These are phyloP conservation scores for Phytophthora colocasiae DNA, from an alignment of 352 stramenopile species.

Conservation along the genomic window DNA sequence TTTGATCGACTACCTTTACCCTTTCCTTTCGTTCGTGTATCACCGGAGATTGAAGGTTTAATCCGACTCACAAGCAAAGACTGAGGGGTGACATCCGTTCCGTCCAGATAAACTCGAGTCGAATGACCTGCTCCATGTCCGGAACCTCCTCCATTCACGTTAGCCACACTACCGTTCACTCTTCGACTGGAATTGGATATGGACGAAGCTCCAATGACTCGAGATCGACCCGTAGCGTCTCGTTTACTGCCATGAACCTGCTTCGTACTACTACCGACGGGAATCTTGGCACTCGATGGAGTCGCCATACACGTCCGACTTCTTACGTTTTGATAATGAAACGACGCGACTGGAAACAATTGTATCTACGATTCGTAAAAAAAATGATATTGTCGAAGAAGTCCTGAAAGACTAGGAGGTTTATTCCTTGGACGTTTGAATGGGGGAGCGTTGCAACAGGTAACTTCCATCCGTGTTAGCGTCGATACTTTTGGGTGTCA, in stretches of 20 bases:
- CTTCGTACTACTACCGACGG: conserved; percentile 43
- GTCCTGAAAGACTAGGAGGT: background rate
- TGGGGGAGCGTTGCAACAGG: conserved; percentile 24
- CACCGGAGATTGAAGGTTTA: conserved; percentile 56
- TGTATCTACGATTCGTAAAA: too few species aligned
- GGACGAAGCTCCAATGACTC: conserved; percentile 62
- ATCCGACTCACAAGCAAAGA: conserved; percentile 79
- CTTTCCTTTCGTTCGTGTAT: conserved; percentile 30
- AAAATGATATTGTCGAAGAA: too few species aligned
- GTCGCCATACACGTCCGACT: conserved; percentile 46
- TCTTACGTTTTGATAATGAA: too few species aligned
- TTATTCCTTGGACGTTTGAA: conserved; percentile 9
- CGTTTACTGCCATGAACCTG: conserved; percentile 52
- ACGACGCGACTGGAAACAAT: too few species aligned
- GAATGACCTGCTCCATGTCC: conserved; percentile 37
- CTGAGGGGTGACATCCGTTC: conserved; percentile 77
- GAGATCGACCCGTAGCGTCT: conserved; percentile 62
- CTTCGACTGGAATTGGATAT: conserved; percentile 75
- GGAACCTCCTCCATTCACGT: conserved; percentile 30
- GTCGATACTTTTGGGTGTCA: conserved; percentile 34
- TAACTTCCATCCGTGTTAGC: conserved; percentile 26
- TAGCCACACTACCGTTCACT: conserved; percentile 56
- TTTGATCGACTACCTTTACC: conserved; percentile 43
- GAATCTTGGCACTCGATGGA: conserved; percentile 52
- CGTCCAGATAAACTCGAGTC: conserved; percentile 73